Conservation (phyloP, 768 basidiomycete species). For the Podaxis pistillaris region DNA sequence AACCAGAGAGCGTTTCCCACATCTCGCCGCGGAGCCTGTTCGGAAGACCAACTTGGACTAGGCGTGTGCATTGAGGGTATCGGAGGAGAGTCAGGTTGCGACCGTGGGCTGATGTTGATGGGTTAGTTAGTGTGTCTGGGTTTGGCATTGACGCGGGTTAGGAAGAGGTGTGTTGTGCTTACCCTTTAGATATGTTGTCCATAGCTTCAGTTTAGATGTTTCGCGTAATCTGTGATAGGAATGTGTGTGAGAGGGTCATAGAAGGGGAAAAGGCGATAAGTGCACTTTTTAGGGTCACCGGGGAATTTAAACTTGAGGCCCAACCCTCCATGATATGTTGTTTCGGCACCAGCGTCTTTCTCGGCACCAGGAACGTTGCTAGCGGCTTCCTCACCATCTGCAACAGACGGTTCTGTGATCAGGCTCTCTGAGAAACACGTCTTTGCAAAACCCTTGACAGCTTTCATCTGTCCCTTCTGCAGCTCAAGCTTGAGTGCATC, state of each 20-base stretch:
- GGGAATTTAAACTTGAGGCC: slow-evolving; percentile 87
- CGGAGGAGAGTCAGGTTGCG: slow-evolving; percentile 93
- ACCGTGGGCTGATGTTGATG: slow-evolving; percentile 66
- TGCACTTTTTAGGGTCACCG: slow-evolving; percentile 88
- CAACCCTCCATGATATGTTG: slow-evolving; percentile 72
- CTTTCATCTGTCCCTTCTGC: slow-evolving; percentile 90
- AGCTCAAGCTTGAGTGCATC: slow-evolving; percentile 88
- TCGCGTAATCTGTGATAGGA: slow-evolving; percentile 64
- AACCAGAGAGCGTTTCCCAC: slow-evolving; percentile 97
- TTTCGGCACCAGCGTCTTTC: slow-evolving; percentile 53
- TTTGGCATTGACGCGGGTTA: neutral
- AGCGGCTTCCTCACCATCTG: slow-evolving; percentile 59
- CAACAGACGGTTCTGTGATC: slow-evolving; percentile 52
- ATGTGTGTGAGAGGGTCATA: slow-evolving; percentile 11
- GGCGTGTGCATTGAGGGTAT: slow-evolving; percentile 95
- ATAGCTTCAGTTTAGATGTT: slow-evolving; percentile 93
- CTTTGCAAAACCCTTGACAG: slow-evolving; percentile 85
- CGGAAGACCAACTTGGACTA: slow-evolving; percentile 95
- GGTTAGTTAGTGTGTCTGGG: neutral
- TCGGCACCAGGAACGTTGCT: slow-evolving; percentile 56
- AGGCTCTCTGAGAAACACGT: slow-evolving; percentile 95
- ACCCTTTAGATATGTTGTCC: slow-evolving; percentile 87
- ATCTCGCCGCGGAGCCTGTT: slow-evolving; percentile 94
- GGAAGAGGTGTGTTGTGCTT: slow-evolving; percentile 20
- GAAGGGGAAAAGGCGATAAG: slow-evolving; percentile 9